A percentile compares a stretch with the other conserved stretches of the same genome.
These are phyloP conservation scores for Galium porrigens DNA, from an alignment of 305 asterid genomes.

Conservation along the genomic window DNA sequence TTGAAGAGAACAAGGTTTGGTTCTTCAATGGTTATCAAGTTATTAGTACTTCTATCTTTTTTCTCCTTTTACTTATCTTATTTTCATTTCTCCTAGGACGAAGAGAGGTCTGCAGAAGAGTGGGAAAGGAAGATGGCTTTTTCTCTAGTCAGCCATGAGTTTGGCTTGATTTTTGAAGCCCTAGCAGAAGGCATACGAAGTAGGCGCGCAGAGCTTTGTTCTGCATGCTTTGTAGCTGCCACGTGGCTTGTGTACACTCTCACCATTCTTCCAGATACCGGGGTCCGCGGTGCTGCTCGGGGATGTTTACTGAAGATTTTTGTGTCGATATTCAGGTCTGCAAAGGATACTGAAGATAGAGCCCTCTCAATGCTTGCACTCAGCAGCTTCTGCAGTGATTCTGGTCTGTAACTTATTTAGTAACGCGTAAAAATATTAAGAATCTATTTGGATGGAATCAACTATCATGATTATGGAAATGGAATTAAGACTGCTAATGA, in stretches of 20 bases:
- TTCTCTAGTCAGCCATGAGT: constrained; percentile 65
- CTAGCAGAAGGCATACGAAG: constrained; percentile 57
- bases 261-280: constrained; percentile 63
- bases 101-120: constrained; percentile 43
- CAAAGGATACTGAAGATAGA: constrained; percentile 42
- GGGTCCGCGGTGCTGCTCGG: constrained; percentile 67
- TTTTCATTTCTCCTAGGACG: constrained; percentile 30
- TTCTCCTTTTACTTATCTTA: not conserved
- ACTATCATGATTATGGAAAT: too few species aligned
- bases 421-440: not conserved
- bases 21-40: not conserved
- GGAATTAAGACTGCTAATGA: too few species aligned
- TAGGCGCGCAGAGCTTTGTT: constrained; percentile 33
- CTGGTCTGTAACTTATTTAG: constrained; percentile 10
- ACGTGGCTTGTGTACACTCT: constrained; percentile 73
- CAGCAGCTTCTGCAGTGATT: constrained; percentile 47
- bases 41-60: not conserved
- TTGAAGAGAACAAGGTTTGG: constrained; percentile 33
- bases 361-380: constrained; percentile 71
- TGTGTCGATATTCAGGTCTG: constrained; percentile 46
- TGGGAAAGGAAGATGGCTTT: constrained; percentile 68
- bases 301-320: constrained; percentile 52
- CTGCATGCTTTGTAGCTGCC: constrained; percentile 56
- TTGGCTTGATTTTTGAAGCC: constrained; percentile 64
- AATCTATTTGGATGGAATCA: too few species aligned